Evolutionary conservation across 1,284 basidiomycete genomes (phyloP), one percentile per base, ranked within the genome.

Genomic region (Erythrobasidium hasegawianum): DNA sequence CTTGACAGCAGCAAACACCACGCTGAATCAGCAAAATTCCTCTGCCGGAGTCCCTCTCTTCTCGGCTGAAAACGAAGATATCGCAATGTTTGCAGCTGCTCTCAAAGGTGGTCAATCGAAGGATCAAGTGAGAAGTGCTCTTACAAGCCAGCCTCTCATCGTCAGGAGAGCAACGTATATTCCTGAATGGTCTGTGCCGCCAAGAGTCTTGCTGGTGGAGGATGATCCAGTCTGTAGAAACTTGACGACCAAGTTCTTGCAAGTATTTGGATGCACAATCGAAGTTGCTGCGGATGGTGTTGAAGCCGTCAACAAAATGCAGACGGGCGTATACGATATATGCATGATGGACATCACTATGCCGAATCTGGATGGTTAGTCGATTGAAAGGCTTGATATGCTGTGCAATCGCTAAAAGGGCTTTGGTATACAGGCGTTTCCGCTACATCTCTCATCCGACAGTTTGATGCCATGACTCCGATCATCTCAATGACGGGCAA

Each of bases 401-500:
- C 2, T 33, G 5, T n/a, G 39, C 16, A 43, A 4, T 39, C 18
- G 16, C 18, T 29, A 16, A 27, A 4, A 2, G 33, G 14, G 40
- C 20, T 43, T 9, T 56, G 5, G 14, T 33, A 0, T 29, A 26
- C 65, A 74, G 78, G 78, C 26, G 85, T 94, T 22, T 87, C 87
- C 20, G 93, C 95, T 9, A 97, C 94, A 47, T 90, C 87, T 59
- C 79, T 97, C 72, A 97, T 97, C 73, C 83, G 94, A 14, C 89
- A 93, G 79, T 97, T 97, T 75, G 93, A 97, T 79, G 86, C 86
- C 67, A 87, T 86, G 80, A 97, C 94, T 54, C 94, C 94, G 1
- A 96, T 96, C 77, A 96, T 97, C 73, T 93, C 89, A 14, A 96
- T 97, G 92, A 96, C 92, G 60, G 88, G 86, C 75, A 96, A 95